Percentiles rank a stretch among this genome's conserved stretches.
phyloP scores from a whole-genome alignment of 1,139 yeast species.

The Candida frijolesensis region DNA sequence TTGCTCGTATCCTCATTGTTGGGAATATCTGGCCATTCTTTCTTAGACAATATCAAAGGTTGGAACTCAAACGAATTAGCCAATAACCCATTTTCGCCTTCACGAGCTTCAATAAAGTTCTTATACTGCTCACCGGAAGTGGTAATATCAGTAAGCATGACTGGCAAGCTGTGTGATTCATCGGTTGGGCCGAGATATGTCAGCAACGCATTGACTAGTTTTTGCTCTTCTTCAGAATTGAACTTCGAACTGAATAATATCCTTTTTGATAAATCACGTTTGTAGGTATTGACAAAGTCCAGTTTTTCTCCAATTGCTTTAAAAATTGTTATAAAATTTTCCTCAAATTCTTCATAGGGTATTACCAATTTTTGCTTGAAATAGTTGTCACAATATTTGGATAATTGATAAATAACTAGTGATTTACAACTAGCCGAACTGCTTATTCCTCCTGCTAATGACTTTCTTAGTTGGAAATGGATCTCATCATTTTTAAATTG shows the following conservation, averaged over 20 bases:
- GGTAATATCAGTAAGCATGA: constrained; percentile 38
- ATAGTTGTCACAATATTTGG: constrained; percentile 37
- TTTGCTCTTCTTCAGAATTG: constrained; percentile 25
- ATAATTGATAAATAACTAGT: constrained; percentile 27
- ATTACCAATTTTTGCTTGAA: constrained; percentile 23
- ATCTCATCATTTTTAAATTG: constrained; percentile 19
- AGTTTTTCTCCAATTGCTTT: constrained; percentile 38
- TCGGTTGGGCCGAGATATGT: constrained; percentile 38
- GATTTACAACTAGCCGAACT: constrained; percentile 20
- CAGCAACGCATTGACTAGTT: constrained; percentile 27
- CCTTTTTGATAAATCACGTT: constrained; percentile 40
- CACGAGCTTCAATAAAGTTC: constrained; percentile 3
- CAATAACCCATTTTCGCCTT: constrained; percentile 1
- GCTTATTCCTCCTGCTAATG: constrained; percentile 29
- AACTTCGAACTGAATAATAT: constrained; percentile 27
- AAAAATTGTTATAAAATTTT: constrained; percentile 29
- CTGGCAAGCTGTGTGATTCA: constrained; percentile 27
- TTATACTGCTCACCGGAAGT: constrained; percentile 23
- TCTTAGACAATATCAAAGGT: constrained; percentile 37
- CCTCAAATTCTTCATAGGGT: constrained; percentile 22
- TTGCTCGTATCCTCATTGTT: constrained; percentile 20
- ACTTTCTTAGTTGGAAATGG: constrained; percentile 31
- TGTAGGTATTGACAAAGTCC: constrained; percentile 35
- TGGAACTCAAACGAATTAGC: constrained; percentile 25
- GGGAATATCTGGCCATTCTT: constrained; percentile 48